Percentiles rank a stretch among this genome's conserved stretches.
These are phyloP conservation scores for Hyphopichia pseudoburtonii DNA, from an alignment of 1,139 yeast species.

Conservation along the genomic window DNA sequence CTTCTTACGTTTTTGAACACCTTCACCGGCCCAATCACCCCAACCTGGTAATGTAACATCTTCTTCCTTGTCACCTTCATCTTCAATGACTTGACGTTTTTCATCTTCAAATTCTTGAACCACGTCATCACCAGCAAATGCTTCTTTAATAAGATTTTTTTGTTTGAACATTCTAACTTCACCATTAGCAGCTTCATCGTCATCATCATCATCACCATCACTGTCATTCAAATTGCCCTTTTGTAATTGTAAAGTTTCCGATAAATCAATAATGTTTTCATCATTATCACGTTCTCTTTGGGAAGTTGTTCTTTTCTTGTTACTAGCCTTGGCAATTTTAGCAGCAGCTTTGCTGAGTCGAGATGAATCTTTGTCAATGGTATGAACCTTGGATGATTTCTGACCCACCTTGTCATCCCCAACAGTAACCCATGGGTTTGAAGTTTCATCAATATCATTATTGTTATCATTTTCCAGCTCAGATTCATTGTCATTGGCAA, in stretches of 20 bases:
- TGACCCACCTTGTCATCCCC: slow-evolving; percentile 34
- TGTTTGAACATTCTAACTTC: slow-evolving; percentile 61
- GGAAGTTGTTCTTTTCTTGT: slow-evolving; percentile 38
- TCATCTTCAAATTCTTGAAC: slow-evolving; percentile 75
- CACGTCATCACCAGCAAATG: slow-evolving; percentile 97
- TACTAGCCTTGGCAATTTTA: slow-evolving; percentile 46
- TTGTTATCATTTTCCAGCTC: slow-evolving; percentile 5
- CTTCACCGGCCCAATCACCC: slow-evolving; percentile 81
- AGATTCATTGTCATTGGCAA: neutral
- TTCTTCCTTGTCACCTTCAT: slow-evolving; percentile 85
- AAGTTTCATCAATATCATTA: slow-evolving; percentile 25
- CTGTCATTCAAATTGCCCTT: slow-evolving; percentile 10
- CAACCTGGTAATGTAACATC: slow-evolving; percentile 93
- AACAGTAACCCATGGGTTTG: slow-evolving; percentile 72
- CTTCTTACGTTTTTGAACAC: slow-evolving; percentile 46
- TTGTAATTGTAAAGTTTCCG: slow-evolving; percentile 41
- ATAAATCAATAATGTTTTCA: slow-evolving; percentile 48
- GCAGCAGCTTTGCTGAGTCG: slow-evolving; percentile 53
- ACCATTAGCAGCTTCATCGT: slow-evolving; percentile 35
- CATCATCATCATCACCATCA: slow-evolving; percentile 42
- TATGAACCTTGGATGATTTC: slow-evolving; percentile 53
- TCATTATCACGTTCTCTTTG: slow-evolving; percentile 25
- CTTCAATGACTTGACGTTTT: slow-evolving; percentile 63
- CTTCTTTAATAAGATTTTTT: slow-evolving; percentile 79
- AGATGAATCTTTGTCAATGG: slow-evolving; percentile 60